Percentiles rank a stretch among this genome's conserved stretches.
phyloP scores from a whole-genome alignment of 306 rosid genomes.

The Spatholobus suberectus region DNA sequence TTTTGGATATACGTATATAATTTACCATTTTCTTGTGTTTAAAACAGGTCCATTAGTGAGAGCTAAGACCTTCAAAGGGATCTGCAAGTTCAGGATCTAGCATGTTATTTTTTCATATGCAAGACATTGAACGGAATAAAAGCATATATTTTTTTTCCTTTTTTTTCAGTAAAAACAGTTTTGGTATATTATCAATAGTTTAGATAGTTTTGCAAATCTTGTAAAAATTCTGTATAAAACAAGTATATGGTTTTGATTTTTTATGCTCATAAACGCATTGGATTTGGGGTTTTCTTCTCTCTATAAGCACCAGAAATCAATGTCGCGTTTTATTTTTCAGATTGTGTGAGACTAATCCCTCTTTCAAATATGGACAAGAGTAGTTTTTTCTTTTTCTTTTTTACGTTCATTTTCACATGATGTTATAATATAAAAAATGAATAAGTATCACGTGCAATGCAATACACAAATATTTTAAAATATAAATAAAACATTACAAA shows the following conservation, averaged over 20 bases:
- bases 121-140: not conserved
- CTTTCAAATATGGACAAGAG: not conserved
- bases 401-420: too few species aligned
- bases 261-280: not conserved
- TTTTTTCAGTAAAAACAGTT: not conserved
- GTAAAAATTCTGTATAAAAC: conserved; percentile 7
- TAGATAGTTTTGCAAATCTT: not conserved
- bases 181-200: not conserved
- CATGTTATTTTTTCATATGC: not conserved
- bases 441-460: too few species aligned
- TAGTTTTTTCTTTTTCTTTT: too few species aligned
- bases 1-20: conserved; percentile 4
- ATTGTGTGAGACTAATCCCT: not conserved
- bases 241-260: not conserved
- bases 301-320: not conserved
- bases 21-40: conserved; percentile 28
- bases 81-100: conserved; percentile 36
- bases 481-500: too few species aligned
- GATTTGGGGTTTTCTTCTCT: not conserved
- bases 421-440: too few species aligned
- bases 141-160: not conserved
- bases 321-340: too few species aligned
- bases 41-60: conserved; percentile 55
- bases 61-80: conserved; percentile 42
- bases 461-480: too few species aligned